phyloP scores from a whole-genome alignment of 148 eudicot genomes.

The Silene latifolia region DNA sequence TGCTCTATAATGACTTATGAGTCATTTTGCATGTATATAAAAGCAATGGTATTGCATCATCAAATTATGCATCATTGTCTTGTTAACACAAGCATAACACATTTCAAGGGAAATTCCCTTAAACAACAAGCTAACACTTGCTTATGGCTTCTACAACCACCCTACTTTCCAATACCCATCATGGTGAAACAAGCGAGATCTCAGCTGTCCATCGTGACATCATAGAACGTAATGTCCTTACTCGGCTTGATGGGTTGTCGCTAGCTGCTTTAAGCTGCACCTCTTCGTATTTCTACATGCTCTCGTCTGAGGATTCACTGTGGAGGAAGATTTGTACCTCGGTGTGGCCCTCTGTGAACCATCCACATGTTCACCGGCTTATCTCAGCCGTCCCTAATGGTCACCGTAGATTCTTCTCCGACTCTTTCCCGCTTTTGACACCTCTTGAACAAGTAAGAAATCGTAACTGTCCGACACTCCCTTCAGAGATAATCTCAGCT shows the following conservation, averaged over 20 bases:
- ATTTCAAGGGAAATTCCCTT: slow-evolving; percentile 29
- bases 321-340: slow-evolving; percentile 8
- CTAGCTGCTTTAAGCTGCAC: background rate
- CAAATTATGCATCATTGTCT: too few species aligned
- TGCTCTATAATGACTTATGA: background rate
- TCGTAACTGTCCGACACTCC: background rate
- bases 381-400: background rate
- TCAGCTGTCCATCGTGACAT: background rate
- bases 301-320: background rate
- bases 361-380: background rate
- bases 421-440: slow-evolving; percentile 4
- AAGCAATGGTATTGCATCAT: slow-evolving; percentile 12
- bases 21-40: background rate
- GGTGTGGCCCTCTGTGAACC: slow-evolving; percentile 5
- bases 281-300: background rate
- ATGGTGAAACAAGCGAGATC: background rate
- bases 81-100: slow-evolving; percentile 32
- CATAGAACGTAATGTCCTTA: background rate
- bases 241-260: slow-evolving; percentile 4
- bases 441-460: slow-evolving; percentile 3
- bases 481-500: slow-evolving; percentile 35
- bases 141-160: background rate
- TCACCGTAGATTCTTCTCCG: slow-evolving; percentile 1
- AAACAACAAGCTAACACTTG: background rate
- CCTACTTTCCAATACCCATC: background rate